Evolutionary conservation across 176 grass and related monocot genomes (phyloP).

Genomic region (Miscanthus lutarioriparius): DNA sequence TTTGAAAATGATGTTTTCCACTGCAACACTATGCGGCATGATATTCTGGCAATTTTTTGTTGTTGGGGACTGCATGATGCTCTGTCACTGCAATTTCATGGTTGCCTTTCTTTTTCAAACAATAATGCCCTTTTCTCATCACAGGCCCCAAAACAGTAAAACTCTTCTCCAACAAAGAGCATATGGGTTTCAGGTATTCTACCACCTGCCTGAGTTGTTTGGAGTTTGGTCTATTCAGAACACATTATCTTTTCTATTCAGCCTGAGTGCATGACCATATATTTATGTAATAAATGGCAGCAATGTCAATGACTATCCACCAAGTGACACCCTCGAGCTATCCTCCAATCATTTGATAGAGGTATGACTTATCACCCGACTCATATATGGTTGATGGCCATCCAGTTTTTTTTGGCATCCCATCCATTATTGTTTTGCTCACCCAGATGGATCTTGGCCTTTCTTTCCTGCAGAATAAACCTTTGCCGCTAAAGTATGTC

Average conservation of each 20-base stretch:
- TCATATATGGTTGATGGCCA: not conserved
- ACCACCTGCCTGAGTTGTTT: not conserved
- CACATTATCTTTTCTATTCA: conserved; percentile 3
- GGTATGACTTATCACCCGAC: conserved; percentile 40
- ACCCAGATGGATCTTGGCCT: conserved; percentile 21
- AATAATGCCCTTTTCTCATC: conserved; percentile 24
- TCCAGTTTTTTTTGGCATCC: not conserved
- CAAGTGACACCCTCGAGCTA: conserved; percentile 79
- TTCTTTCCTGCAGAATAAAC: conserved; percentile 61
- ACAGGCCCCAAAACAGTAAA: conserved; percentile 82
- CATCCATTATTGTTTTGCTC: conserved; percentile 9
- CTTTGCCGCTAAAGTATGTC: conserved; percentile 76
- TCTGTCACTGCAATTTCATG: not conserved
- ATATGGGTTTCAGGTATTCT: conserved; percentile 97
- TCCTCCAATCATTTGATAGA: conserved; percentile 67
- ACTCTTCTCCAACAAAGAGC: conserved; percentile 93
- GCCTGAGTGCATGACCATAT: conserved; percentile 22
- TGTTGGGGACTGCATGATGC: not conserved
- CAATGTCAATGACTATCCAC: conserved; percentile 91
- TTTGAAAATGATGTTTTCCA: not conserved
- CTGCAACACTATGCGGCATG: not conserved
- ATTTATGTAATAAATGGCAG: conserved; percentile 48
- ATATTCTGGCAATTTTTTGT: not conserved
- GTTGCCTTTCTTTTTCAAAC: conserved; percentile 8
- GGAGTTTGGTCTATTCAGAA: not conserved